Percentiles rank a stretch among this genome's conserved stretches.
Evolutionary conservation across 345 rosid genomes (phyloP).

Genomic region (Eucalyptus victrix): DNA sequence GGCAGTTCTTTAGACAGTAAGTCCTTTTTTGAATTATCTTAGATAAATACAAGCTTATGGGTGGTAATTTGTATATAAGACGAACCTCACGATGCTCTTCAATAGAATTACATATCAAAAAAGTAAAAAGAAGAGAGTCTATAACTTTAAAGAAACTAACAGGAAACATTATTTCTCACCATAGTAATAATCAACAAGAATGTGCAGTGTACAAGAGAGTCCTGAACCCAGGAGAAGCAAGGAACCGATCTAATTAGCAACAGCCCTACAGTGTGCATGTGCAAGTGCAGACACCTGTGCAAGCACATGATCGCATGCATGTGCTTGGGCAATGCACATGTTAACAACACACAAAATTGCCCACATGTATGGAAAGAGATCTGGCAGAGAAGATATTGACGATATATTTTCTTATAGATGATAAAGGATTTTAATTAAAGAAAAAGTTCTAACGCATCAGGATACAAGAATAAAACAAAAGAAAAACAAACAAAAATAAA

Average conservation of each 20-base stretch:
- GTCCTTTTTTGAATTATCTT: neutral
- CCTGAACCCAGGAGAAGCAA: neutral
- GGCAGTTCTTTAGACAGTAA: too few relatives aligned
- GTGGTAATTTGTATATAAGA: neutral
- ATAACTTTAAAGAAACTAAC: neutral
- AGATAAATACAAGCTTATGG: neutral
- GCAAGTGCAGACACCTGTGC: neutral
- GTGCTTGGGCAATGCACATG: neutral
- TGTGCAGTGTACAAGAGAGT: neutral
- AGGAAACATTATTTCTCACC: neutral
- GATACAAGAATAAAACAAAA: neutral
- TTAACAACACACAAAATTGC: neutral
- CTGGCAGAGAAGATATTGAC: neutral
- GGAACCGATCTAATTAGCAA: neutral
- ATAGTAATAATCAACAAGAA: neutral
- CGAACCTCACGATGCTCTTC: neutral
- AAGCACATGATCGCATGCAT: neutral
- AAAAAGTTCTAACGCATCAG: neutral
- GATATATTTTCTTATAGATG: neutral
- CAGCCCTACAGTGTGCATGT: neutral
- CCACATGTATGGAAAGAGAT: neutral
- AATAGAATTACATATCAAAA: neutral
- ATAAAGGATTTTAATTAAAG: neutral
- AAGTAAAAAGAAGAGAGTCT: neutral
- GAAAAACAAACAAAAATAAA: neutral